Evolutionary conservation across 1,284 basidiomycete genomes (phyloP), one percentile per base, ranked within the genome.

Genomic region (Dichomitus squalens): DNA sequence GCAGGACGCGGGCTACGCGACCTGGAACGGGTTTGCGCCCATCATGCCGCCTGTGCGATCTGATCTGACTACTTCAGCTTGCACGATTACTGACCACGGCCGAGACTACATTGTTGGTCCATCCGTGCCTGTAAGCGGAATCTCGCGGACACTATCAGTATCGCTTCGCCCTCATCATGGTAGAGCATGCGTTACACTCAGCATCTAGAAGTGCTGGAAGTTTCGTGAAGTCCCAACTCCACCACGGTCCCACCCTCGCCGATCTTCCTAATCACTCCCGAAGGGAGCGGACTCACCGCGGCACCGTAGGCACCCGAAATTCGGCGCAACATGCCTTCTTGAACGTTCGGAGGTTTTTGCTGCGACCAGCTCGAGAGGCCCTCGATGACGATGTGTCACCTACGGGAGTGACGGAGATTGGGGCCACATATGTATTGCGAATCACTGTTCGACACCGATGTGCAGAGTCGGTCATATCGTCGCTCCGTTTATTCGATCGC

Each of bases 161-260:
- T 27, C 18, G 14, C 20, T 33, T 16, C 7, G 20, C 14, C n/a
- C 31, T 29, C 29, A 29, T 20, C 35, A 21, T 20, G 8, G 18
- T 11, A 14, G 9, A 47, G 29, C 44, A 21, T 27, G 20, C n/a
- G 52, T 50, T 55, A 55, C 52, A 56, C 51, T 55, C 47, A 21
- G 47, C 29, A 31, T 62, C 60, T 60, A 55, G 63, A 65, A 65
- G 52, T 49, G 41, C 16, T 14, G 58, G 60, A 60, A 57, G 36
- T 52, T 60, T 53, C 57, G 56, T 60, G 55, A 52, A 59, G 60
- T 56, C 31, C 43, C 31, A 25, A 16, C 31, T 23, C 14, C 18
- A 27, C 40, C 53, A 34, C 46, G 44, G 39, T 48, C 39, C 35
- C 46, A 54, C 49, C 33, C 31, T 52, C 43, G 49, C 49, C 25